Evolutionary conservation across 192 early-diverging fungal genomes (phyloP), one percentile per base, ranked within the genome.

Genomic region (Rhizophlyctis rosea): DNA sequence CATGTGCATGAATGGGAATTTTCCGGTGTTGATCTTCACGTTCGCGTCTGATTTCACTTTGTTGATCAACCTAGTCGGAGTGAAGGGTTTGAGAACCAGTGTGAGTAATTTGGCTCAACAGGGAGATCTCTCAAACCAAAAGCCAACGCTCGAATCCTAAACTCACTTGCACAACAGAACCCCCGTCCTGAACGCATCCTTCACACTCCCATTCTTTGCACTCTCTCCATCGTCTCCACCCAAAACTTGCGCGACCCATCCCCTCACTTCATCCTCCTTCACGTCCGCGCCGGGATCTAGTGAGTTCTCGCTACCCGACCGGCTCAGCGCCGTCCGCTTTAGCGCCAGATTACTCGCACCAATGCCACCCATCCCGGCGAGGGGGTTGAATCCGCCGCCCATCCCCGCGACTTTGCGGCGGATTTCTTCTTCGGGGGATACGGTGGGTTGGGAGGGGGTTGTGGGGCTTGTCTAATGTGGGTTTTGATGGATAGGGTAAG

Each of bases 21-120:
- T 60, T 4, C 70, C 70, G 21, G 70, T 61, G 34, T 71, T 71
- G 57, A 71, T 59, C 34, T 68, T 68, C 29, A 71, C 7, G 2
- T 50, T 13, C 21, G 27, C 4, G 13, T 24, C 59, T 7, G 59
- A 50, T 56, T 30, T 21, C 18, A 71, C n/a, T 27, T 56, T 57
- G 49, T 71, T 71, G 3, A 68, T 52, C 57, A 71, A 23, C 47
- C 70, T 71, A 33, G 18, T 16, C n/a, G 14, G 14, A 28, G 50
- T 23, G 50, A 52, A 24, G 24, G n/a, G n/a, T n/a, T n/a, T n/a
- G n/a, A n/a, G n/a, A n/a, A n/a, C n/a, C n/a, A n/a, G n/a, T n/a
- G n/a, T n/a, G n/a, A n/a, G n/a, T n/a, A n/a, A n/a, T n/a, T n/a
- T n/a, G n/a, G n/a, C n/a, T n/a, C n/a, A n/a, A n/a, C n/a, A n/a